Evolutionary conservation across 2,329 filamentous ascomycete species (phyloP).

Genomic region (Microdochium trichocladiopsis): DNA sequence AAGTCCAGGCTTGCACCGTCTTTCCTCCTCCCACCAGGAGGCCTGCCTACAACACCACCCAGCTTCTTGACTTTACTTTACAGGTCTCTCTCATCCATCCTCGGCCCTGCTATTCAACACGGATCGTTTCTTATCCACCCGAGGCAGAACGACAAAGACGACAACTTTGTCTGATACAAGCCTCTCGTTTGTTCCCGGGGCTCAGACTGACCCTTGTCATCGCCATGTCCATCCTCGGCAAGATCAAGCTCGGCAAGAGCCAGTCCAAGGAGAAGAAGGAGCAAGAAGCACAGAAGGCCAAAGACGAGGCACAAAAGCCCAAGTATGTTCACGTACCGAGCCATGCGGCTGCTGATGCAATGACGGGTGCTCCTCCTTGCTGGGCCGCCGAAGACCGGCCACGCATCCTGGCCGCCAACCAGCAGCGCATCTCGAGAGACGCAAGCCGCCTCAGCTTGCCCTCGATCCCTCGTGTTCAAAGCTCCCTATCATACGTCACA

Average conservation of each 20-base stretch:
- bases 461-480: slow-evolving; percentile 35
- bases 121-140: too few species aligned
- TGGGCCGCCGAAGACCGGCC: slow-evolving; percentile 39
- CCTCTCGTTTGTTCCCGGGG: too few species aligned
- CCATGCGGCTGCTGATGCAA: slow-evolving; percentile 52
- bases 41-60: too few species aligned
- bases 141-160: background rate
- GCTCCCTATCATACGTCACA: slow-evolving; percentile 37
- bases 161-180: background rate
- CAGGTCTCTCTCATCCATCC: too few species aligned
- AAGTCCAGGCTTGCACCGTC: too few species aligned
- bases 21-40: too few species aligned
- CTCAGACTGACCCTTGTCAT: background rate
- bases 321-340: slow-evolving; percentile 55
- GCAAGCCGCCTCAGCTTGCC: slow-evolving; percentile 23
- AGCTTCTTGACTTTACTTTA: too few species aligned
- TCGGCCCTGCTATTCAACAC: too few species aligned
- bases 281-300: slow-evolving; percentile 30
- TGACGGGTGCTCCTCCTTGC: slow-evolving; percentile 44
- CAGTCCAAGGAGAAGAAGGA: slow-evolving; percentile 45
- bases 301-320: slow-evolving; percentile 29
- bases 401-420: slow-evolving; percentile 43
- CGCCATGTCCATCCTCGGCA: slow-evolving; percentile 50
- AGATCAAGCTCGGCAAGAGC: slow-evolving; percentile 43
- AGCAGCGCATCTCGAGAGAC: slow-evolving; percentile 39